These are phyloP conservation scores for Wickerhamiella occidentalis DNA, from an alignment of 805 yeast genomes.

Conservation along the genomic window DNA sequence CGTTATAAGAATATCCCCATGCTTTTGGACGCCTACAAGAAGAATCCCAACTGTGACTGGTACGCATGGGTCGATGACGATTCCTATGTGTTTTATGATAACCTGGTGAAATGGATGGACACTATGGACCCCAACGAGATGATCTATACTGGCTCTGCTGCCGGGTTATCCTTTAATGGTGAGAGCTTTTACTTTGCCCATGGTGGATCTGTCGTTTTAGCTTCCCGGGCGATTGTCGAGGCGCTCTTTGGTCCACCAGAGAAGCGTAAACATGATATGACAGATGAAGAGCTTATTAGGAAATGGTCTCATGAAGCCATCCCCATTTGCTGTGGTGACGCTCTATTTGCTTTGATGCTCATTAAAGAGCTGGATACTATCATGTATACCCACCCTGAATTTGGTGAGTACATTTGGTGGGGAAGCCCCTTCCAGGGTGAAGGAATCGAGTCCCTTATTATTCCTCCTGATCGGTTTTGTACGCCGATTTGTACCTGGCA, in stretches of 20 bases:
- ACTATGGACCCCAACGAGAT: slow-evolving; percentile 23
- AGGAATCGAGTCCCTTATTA: slow-evolving; percentile 19
- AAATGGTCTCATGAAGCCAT: slow-evolving; percentile 20
- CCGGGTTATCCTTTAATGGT: slow-evolving; percentile 6
- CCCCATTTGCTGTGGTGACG: slow-evolving; percentile 29
- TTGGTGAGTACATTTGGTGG: slow-evolving; percentile 14
- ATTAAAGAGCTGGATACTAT: slow-evolving; percentile 20
- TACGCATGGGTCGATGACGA: slow-evolving; percentile 31
- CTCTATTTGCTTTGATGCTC: slow-evolving; percentile 25
- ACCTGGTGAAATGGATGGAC: slow-evolving; percentile 22
- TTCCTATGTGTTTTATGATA: slow-evolving; percentile 26
- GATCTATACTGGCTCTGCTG: slow-evolving; percentile 25
- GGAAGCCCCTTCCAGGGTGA: slow-evolving; percentile 27
- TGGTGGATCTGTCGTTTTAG: slow-evolving; percentile 31
- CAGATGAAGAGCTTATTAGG: slow-evolving; percentile 8
- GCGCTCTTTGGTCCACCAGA: slow-evolving; percentile 23
- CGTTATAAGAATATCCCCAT: slow-evolving; percentile 31
- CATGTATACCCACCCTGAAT: slow-evolving; percentile 11
- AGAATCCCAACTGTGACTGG: slow-evolving; percentile 28
- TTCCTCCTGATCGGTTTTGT: slow-evolving; percentile 25
- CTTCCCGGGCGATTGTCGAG: slow-evolving; percentile 26
- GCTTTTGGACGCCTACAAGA: slow-evolving; percentile 28
- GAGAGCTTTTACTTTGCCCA: slow-evolving; percentile 26
- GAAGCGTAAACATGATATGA: slow-evolving; percentile 13
- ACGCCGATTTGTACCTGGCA: slow-evolving; percentile 27